phyloP scores from a whole-genome alignment of 768 basidiomycete species.

The Pleurotus tuber-regium region DNA sequence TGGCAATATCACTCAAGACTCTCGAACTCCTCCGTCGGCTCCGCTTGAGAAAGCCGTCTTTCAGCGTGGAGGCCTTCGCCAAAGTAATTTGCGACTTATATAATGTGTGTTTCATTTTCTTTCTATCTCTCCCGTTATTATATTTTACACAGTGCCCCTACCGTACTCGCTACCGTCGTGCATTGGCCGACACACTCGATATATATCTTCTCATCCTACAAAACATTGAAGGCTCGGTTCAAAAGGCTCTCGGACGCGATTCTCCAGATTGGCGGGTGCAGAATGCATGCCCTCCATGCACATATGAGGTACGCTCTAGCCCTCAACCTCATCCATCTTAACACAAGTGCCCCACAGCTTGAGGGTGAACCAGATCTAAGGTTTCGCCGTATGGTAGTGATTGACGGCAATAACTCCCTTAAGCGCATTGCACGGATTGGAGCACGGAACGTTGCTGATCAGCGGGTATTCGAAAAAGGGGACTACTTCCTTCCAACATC shows the following conservation, averaged over 20 bases:
- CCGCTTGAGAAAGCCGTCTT: conserved; percentile 14
- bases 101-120: conserved; percentile 13
- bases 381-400: conserved; percentile 21
- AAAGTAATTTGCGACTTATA: conserved; percentile 25
- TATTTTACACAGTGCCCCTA: conserved; percentile 23
- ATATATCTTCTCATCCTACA: conserved; percentile 28
- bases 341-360: conserved; percentile 18
- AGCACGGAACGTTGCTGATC: conserved; percentile 17
- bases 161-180: conserved; percentile 14
- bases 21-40: conserved; percentile 15
- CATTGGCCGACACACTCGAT: conserved; percentile 32
- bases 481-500: conserved; percentile 23
- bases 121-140: conserved; percentile 1
- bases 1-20: conserved; percentile 1
- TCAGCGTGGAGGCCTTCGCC: conserved; percentile 24
- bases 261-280: conserved; percentile 27
- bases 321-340: background rate
- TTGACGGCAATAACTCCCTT: conserved; percentile 33
- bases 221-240: conserved; percentile 19
- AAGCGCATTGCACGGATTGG: conserved; percentile 24
- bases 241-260: conserved; percentile 23
- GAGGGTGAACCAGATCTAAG: conserved; percentile 25
- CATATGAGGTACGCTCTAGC: conserved; percentile 25
- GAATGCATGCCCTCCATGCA: conserved; percentile 35
- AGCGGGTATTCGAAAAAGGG: conserved; percentile 12